phyloP scores from a whole-genome alignment of 306 rosid species.

The Crotalaria pallida region DNA sequence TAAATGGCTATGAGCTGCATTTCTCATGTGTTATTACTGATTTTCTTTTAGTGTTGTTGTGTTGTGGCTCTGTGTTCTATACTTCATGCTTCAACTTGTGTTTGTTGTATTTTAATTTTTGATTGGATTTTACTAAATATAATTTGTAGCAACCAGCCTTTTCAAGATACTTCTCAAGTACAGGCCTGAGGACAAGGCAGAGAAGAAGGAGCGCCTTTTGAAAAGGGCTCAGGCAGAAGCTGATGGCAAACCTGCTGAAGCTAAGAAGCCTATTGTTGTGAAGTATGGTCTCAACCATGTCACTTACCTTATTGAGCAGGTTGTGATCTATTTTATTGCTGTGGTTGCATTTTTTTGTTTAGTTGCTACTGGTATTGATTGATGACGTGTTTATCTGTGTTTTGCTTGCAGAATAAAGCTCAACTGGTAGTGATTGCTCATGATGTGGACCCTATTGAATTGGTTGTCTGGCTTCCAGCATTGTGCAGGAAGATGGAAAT shows the following conservation, averaged over 20 bases:
- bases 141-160: conserved; percentile 51
- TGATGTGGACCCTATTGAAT: conserved; percentile 74
- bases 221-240: conserved; percentile 73
- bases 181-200: conserved; percentile 72
- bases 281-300: conserved; percentile 84
- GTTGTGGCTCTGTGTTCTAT: too few species aligned
- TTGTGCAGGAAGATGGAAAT: conserved; percentile 88
- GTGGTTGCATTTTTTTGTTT: neutral
- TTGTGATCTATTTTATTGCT: neutral
- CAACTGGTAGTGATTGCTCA: conserved; percentile 86
- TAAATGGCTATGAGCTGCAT: neutral
- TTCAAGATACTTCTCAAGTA: conserved; percentile 77
- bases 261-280: conserved; percentile 64
- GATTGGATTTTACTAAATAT: neutral
- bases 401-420: conserved; percentile 57
- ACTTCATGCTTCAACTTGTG: neutral
- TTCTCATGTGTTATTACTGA: neutral
- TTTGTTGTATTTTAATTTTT: neutral
- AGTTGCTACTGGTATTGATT: neutral
- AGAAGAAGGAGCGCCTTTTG: conserved; percentile 63
- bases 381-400: neutral
- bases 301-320: conserved; percentile 80
- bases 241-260: conserved; percentile 55
- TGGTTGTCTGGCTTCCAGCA: conserved; percentile 88
- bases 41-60: neutral